Conservation (phyloP, 83 land plant species). For the Larix sibirica region DNA sequence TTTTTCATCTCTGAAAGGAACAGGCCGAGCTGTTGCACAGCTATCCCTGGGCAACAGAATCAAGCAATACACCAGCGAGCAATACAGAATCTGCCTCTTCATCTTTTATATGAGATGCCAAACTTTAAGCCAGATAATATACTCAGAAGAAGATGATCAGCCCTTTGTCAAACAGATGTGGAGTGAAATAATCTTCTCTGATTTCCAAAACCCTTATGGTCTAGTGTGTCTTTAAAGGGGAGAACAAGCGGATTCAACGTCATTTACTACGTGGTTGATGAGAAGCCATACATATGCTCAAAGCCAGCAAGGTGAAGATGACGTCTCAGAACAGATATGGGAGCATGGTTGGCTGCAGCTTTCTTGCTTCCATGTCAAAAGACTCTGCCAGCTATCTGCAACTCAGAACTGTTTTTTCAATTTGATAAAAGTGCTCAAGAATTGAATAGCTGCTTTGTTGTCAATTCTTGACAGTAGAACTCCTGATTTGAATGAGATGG, state of each 20-base stretch:
- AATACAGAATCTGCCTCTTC: conserved; percentile 1
- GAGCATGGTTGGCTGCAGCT: background rate
- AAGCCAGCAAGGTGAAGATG: background rate
- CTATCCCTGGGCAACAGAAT: background rate
- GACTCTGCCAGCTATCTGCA: background rate
- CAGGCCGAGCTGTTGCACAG: conserved; percentile 7
- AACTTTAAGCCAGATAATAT: background rate
- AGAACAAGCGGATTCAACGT: background rate
- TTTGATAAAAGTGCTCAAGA: too few relatives aligned
- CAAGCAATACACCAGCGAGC: background rate
- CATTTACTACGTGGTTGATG: background rate
- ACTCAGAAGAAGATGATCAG: background rate
- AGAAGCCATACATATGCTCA: background rate
- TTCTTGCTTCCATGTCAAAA: background rate
- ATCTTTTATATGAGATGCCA: background rate
- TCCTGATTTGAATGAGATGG: too few relatives aligned
- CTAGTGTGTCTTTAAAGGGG: background rate
- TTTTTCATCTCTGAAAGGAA: background rate
- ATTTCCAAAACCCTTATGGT: background rate
- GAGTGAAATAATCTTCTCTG: background rate
- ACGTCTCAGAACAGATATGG: background rate
- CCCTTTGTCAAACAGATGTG: background rate
- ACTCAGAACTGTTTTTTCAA: too few relatives aligned
- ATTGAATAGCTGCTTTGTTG: too few relatives aligned
- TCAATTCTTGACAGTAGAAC: too few relatives aligned